Percentiles rank a stretch among this genome's conserved stretches.
Evolutionary conservation across 306 rosid species (phyloP).

Genomic region (Quercus alba): DNA sequence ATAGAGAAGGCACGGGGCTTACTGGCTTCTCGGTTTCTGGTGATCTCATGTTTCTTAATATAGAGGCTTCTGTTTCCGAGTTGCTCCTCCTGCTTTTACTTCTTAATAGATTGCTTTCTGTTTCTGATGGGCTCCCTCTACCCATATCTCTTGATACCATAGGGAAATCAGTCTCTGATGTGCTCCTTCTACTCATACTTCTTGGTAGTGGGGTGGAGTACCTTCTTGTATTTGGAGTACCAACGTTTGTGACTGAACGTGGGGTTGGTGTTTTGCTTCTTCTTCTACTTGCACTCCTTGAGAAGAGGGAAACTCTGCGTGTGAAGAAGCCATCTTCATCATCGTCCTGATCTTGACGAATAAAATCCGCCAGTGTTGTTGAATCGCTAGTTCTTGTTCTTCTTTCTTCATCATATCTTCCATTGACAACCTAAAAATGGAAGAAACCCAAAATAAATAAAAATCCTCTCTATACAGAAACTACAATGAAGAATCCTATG

Average conservation of each 20-base stretch:
- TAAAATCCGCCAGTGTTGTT: slow-evolving; percentile 14
- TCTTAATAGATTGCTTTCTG: neutral
- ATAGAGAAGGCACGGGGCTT: slow-evolving; percentile 21
- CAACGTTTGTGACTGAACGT: neutral
- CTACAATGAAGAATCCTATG: too few species aligned
- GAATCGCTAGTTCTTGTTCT: slow-evolving; percentile 21
- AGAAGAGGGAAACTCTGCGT: slow-evolving; percentile 20
- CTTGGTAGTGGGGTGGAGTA: slow-evolving; percentile 15
- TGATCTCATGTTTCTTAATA: slow-evolving; percentile 7
- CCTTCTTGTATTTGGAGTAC: neutral
- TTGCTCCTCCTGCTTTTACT: slow-evolving; percentile 3
- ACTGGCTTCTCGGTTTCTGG: slow-evolving; percentile 18
- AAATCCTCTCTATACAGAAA: too few species aligned
- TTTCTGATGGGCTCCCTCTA: slow-evolving; percentile 4
- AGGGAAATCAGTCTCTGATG: slow-evolving; percentile 21
- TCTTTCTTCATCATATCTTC: slow-evolving; percentile 6
- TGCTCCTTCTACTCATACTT: slow-evolving; percentile 15
- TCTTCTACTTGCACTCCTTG: slow-evolving; percentile 35
- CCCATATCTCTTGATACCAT: slow-evolving; percentile 31
- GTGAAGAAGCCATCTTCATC: slow-evolving; percentile 50
- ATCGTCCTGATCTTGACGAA: slow-evolving; percentile 25
- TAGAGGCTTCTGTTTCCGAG: slow-evolving; percentile 17
- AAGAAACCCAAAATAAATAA: neutral
- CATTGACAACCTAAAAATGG: slow-evolving; percentile 4
- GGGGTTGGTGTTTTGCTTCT: slow-evolving; percentile 40